phyloP scores from a whole-genome alignment of 768 basidiomycete species.

The Lentinula edodes region DNA sequence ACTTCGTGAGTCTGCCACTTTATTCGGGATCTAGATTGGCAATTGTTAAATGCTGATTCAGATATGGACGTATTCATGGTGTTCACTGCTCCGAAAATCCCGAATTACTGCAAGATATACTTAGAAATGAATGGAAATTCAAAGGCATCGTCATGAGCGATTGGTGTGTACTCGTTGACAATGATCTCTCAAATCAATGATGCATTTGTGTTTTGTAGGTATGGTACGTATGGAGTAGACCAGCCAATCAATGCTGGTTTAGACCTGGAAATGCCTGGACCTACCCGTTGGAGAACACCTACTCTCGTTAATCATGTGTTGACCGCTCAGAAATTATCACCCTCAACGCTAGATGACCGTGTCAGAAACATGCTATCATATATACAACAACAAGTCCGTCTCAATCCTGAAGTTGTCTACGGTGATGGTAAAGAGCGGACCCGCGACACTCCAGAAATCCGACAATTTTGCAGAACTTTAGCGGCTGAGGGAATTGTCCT shows the following conservation, averaged over 20 bases:
- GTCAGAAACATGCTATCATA: conserved; percentile 46
- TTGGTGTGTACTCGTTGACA: conserved; percentile 41
- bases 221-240: conserved; percentile 68
- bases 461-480: conserved; percentile 48
- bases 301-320: conserved; percentile 33
- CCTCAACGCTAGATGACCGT: conserved; percentile 42
- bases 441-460: conserved; percentile 44
- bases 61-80: conserved; percentile 71
- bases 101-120: conserved; percentile 51
- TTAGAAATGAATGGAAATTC: conserved; percentile 75
- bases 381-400: conserved; percentile 50
- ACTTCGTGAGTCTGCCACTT: conserved; percentile 33
- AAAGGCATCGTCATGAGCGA: conserved; percentile 71
- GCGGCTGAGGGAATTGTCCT: conserved; percentile 63
- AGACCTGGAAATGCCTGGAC: conserved; percentile 77
- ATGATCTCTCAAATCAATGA: not conserved
- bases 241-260: conserved; percentile 66
- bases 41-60: conserved; percentile 17
- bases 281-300: conserved; percentile 60
- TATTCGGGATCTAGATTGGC: conserved; percentile 7
- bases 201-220: conserved; percentile 33
- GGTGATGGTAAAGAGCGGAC: conserved; percentile 57
- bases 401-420: conserved; percentile 55
- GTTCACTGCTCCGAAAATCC: conserved; percentile 65
- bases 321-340: conserved; percentile 44